Percentiles rank a stretch among this genome's conserved stretches.
Conservation (phyloP, 805 yeast genomes). For the Candida xyloterini region DNA sequence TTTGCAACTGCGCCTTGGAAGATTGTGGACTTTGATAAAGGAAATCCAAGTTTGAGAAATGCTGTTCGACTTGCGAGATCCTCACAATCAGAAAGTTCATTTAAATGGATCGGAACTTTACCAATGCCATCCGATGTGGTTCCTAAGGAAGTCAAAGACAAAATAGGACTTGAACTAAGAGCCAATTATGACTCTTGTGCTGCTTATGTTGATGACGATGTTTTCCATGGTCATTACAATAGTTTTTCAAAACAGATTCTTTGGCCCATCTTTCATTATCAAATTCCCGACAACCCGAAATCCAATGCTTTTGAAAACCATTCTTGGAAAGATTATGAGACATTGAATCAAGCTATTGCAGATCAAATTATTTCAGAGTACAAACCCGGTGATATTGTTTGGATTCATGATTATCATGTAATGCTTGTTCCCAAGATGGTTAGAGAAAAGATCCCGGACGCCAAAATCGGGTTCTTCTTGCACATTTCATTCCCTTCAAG, state of each 20-base stretch:
- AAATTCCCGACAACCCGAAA: slow-evolving; percentile 92
- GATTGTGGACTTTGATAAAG: slow-evolving; percentile 63
- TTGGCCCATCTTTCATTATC: slow-evolving; percentile 94
- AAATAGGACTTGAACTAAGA: slow-evolving; percentile 48
- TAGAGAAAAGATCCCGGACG: slow-evolving; percentile 69
- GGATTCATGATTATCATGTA: slow-evolving; percentile 95
- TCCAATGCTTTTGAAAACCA: slow-evolving; percentile 94
- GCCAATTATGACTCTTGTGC: slow-evolving; percentile 56
- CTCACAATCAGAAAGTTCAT: slow-evolving; percentile 36
- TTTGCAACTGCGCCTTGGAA: slow-evolving; percentile 69
- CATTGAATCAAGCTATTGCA: slow-evolving; percentile 76
- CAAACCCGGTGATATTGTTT: slow-evolving; percentile 71
- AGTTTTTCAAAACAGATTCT: slow-evolving; percentile 90
- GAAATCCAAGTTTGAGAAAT: slow-evolving; percentile 86
- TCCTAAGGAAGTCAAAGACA: slow-evolving; percentile 50
- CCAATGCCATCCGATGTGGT: slow-evolving; percentile 89
- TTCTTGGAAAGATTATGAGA: slow-evolving; percentile 83
- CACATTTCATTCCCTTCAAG: slow-evolving; percentile 95
- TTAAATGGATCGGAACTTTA: slow-evolving; percentile 83
- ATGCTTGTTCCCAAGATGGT: slow-evolving; percentile 84
- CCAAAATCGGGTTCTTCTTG: slow-evolving; percentile 85
- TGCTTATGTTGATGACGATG: slow-evolving; percentile 70
- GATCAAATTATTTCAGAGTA: slow-evolving; percentile 67
- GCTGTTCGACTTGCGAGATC: slow-evolving; percentile 66
- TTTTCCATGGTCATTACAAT: slow-evolving; percentile 86